Conservation (phyloP, 2,329 filamentous ascomycete genomes). For the Ceratocystis eucalypticola region DNA sequence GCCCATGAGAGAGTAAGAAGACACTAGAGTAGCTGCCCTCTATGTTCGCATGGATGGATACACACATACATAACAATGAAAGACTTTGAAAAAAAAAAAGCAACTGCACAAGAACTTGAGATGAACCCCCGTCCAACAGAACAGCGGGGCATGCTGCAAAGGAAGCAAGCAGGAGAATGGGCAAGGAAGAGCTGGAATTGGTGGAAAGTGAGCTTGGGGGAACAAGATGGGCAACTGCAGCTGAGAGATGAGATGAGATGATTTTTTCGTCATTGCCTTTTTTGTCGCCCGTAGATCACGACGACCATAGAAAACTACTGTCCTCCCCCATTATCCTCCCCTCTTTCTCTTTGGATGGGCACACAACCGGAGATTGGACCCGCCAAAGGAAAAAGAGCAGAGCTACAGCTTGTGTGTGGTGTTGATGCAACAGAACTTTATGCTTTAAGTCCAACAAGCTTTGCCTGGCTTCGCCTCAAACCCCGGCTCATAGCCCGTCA, state of each 20-base stretch:
- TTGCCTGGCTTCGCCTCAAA: not conserved
- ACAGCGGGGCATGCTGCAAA: too few relatives aligned
- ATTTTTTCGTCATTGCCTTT: not conserved
- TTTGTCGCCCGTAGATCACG: conserved; percentile 1
- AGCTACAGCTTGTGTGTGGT: not conserved
- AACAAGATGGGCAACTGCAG: not conserved
- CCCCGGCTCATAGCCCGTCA: not conserved
- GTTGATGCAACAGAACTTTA: not conserved
- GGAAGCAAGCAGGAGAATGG: not conserved
- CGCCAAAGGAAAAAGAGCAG: not conserved
- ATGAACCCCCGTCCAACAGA: not conserved
- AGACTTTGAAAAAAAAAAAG: not conserved
- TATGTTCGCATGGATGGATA: too few relatives aligned
- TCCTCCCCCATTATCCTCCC: too few relatives aligned
- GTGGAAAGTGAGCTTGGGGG: not conserved
- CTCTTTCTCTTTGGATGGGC: too few relatives aligned
- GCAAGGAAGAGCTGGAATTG: not conserved
- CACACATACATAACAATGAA: too few relatives aligned
- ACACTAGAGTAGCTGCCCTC: not conserved
- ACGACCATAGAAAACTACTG: not conserved
- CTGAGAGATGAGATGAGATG: conserved; percentile 1
- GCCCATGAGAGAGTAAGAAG: not conserved
- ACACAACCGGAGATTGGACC: not conserved
- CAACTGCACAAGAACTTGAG: not conserved
- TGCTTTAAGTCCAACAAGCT: not conserved